Base-by-base conservation (phyloP, 768 basidiomycete species). In the Russula foetens region DNA sequence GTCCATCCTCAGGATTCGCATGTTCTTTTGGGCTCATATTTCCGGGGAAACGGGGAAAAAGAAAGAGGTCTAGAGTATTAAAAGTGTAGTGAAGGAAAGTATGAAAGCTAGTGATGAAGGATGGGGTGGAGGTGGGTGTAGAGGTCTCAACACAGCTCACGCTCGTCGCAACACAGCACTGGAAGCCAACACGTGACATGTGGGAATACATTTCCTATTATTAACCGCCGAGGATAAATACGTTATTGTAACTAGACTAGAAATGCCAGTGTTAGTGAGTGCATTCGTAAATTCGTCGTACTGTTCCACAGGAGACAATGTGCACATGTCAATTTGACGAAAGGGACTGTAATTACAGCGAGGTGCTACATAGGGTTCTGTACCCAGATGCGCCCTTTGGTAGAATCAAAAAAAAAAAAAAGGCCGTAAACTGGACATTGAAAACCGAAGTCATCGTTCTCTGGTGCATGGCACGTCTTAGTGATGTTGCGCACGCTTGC, bases 401-500 rank as follows among this genome's bases (percentile, higher is more conserved):
- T n/a, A n/a, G n/a, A n/a, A n/a, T n/a, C n/a, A n/a, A n/a, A n/a
- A n/a, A n/a, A n/a, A n/a, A n/a, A n/a, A n/a, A n/a, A n/a, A n/a
- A n/a, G n/a, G n/a, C n/a, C 9, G 31, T 33, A 33, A 5, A 48
- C 8, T 28, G 28, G 15, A 43, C 21, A 31, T 29, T 9, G 41
- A 9, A 9, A 12, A 26, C 21, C 26, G 15, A 21, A 57, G 35
- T 7, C 38, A 23, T 49, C 21, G n/a, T 17, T 33, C 31, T 49
- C 47, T 26, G 2, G 28, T 1, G n/a, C 9, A 33, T 35, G 23
- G 26, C 23, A 46, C 14, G 14, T 15, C 15, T 56, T 17, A 63
- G 31, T 64, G n/a, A 73, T 63, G 63, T 21, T 23, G 61, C 7
- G 63, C 63, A 38, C 44, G 63, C 35, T 57, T 64, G 38, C 63